A percentile compares a stretch with the other conserved stretches of the same genome.
Evolutionary conservation across 2,329 filamentous ascomycete species (phyloP).

Genomic region (Acephala macrosclerotiorum): DNA sequence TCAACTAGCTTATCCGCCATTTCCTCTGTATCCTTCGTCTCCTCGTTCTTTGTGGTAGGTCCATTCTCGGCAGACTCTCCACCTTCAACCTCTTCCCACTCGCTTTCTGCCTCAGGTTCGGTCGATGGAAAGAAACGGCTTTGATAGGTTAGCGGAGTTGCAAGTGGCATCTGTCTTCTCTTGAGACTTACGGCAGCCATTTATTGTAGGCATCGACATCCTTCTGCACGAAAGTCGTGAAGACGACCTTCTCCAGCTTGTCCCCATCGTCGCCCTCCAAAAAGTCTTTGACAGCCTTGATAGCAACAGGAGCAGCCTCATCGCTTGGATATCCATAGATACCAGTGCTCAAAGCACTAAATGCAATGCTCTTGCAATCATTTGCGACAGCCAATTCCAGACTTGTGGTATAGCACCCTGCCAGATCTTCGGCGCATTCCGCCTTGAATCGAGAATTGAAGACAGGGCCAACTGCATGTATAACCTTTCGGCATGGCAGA

Average conservation of each 20-base stretch:
- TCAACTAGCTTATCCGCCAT: not conserved
- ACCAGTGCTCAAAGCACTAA: slow-evolving; percentile 86
- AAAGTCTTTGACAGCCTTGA: slow-evolving; percentile 63
- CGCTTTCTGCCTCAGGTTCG: slow-evolving; percentile 37
- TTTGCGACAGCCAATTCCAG: slow-evolving; percentile 75
- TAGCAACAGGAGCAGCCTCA: slow-evolving; percentile 76
- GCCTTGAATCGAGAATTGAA: slow-evolving; percentile 59
- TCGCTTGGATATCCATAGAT: slow-evolving; percentile 85
- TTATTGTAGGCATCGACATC: slow-evolving; percentile 77
- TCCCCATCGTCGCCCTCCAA: slow-evolving; percentile 54
- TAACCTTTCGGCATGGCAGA: slow-evolving; percentile 79
- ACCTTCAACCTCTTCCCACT: slow-evolving; percentile 40
- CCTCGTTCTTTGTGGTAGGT: slow-evolving; percentile 8
- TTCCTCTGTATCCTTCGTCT: not conserved
- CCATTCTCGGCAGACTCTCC: slow-evolving; percentile 39
- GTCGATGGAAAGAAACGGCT: slow-evolving; percentile 58
- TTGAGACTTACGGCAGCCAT: slow-evolving; percentile 72
- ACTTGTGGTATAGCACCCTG: slow-evolving; percentile 72
- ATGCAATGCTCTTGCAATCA: slow-evolving; percentile 76
- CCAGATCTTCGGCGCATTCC: slow-evolving; percentile 56
- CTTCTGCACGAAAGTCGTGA: slow-evolving; percentile 83
- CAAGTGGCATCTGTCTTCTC: not conserved
- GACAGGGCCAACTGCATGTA: slow-evolving; percentile 90
- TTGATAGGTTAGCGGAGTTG: slow-evolving; percentile 18
- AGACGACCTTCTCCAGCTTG: slow-evolving; percentile 76